Evolutionary conservation across 2,329 filamentous ascomycete species (phyloP).

Genomic region (Scedosporium dehoogii): DNA sequence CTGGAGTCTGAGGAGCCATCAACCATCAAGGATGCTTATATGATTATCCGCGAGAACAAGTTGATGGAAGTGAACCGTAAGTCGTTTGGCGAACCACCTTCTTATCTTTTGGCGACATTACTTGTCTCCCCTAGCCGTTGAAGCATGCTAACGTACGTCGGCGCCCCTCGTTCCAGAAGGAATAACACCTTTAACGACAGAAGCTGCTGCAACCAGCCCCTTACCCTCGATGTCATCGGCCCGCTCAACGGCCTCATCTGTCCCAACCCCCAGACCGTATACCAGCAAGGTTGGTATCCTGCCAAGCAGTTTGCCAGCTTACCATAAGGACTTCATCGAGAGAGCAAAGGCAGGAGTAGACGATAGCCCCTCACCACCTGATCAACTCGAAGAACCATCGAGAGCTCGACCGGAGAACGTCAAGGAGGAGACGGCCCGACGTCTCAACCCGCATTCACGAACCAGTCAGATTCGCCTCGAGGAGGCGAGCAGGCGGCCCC

Average conservation of each 20-base stretch:
- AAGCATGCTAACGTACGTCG: too few species aligned
- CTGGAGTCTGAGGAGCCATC: conserved; percentile 87
- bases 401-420: conserved; percentile 57
- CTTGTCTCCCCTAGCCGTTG: too few species aligned
- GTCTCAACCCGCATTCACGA: conserved; percentile 76
- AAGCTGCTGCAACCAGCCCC: conserved; percentile 1
- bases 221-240: conserved; percentile 41
- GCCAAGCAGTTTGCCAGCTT: conserved; percentile 80
- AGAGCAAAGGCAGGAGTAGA: conserved; percentile 47
- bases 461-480: conserved; percentile 61
- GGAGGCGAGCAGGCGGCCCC: conserved; percentile 47
- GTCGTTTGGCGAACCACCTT: conserved; percentile 25
- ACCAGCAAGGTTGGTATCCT: conserved; percentile 85
- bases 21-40: conserved; percentile 96
- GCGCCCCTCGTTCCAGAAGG: neutral
- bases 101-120: too few species aligned
- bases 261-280: conserved; percentile 43
- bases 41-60: conserved; percentile 96
- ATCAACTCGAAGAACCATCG: conserved; percentile 35
- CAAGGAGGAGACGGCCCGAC: conserved; percentile 69
- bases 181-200: conserved; percentile 10
- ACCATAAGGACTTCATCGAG: conserved; percentile 86
- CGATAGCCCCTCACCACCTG: conserved; percentile 22
- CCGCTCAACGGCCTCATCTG: conserved; percentile 37
- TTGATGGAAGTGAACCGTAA: conserved; percentile 91